These are phyloP conservation scores for Arthrobotrys conoides DNA, from an alignment of 2,329 filamentous ascomycete genomes.

Conservation along the genomic window DNA sequence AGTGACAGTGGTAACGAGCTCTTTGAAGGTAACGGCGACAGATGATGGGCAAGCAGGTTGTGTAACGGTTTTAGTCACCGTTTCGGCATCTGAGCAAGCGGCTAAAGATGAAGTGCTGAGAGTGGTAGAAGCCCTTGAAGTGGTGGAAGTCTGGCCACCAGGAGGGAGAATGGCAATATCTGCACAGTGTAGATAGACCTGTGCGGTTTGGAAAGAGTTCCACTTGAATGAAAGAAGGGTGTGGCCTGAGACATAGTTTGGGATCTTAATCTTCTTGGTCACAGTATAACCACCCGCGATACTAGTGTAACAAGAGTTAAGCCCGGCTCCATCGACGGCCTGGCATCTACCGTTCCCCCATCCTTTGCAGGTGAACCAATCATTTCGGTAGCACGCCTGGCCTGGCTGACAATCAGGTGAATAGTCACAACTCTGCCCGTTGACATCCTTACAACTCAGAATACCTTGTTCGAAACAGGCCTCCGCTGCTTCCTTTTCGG, in stretches of 20 bases:
- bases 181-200: conserved; percentile 72
- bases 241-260: conserved; percentile 70
- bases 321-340: conserved; percentile 69
- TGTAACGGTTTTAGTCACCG: conserved; percentile 25
- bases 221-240: conserved; percentile 72
- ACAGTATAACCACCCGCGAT: conserved; percentile 73
- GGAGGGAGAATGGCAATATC: conserved; percentile 69
- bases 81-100: conserved; percentile 1
- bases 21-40: conserved; percentile 76
- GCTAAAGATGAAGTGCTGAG: background rate
- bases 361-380: conserved; percentile 71
- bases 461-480: conserved; percentile 71
- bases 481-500: conserved; percentile 72
- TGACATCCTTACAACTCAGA: conserved; percentile 70
- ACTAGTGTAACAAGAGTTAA: conserved; percentile 70
- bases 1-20: conserved; percentile 72
- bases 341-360: conserved; percentile 67
- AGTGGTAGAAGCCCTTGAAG: background rate
- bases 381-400: conserved; percentile 66
- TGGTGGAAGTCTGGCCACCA: background rate
- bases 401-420: conserved; percentile 69
- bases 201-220: conserved; percentile 73
- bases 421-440: conserved; percentile 70
- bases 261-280: conserved; percentile 71
- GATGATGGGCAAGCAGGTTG: conserved; percentile 64